Conservation (phyloP, 306 rosid genomes). For the Pachyrhizus erosus region DNA sequence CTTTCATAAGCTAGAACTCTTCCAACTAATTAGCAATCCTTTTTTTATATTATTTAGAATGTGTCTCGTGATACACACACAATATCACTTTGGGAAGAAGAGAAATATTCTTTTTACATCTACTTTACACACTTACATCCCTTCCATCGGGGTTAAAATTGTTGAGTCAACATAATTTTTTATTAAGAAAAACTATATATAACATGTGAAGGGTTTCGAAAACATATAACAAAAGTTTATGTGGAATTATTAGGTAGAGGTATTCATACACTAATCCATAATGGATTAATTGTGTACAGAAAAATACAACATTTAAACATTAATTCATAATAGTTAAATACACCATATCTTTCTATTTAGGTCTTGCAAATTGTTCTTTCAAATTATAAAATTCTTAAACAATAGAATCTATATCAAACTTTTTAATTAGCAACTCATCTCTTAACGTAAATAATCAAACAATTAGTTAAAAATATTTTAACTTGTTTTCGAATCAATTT, state of each 20-base stretch:
- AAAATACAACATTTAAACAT: too few relatives aligned
- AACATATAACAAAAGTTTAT: background rate
- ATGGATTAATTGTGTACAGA: too few relatives aligned
- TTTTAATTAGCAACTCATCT: too few relatives aligned
- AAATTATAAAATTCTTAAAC: too few relatives aligned
- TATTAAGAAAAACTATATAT: background rate
- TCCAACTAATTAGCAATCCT: background rate
- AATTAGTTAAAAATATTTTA: too few relatives aligned
- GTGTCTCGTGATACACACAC: background rate
- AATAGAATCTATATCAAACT: too few relatives aligned
- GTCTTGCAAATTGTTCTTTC: too few relatives aligned
- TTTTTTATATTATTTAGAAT: background rate
- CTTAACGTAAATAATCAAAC: too few relatives aligned
- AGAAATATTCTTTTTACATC: background rate
- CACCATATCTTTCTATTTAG: too few relatives aligned
- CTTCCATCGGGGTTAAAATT: background rate
- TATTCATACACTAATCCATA: background rate
- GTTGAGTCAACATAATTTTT: background rate
- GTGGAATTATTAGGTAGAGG: background rate
- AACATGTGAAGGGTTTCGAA: background rate
- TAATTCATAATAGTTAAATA: too few relatives aligned
- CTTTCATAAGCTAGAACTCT: background rate
- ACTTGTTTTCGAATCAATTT: too few relatives aligned
- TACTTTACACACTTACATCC: background rate
- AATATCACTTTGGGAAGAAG: background rate